A percentile compares a stretch with the other conserved stretches of the same genome.
phyloP scores from a whole-genome alignment of 345 rosid genomes.

The Gossypium anomalum region DNA sequence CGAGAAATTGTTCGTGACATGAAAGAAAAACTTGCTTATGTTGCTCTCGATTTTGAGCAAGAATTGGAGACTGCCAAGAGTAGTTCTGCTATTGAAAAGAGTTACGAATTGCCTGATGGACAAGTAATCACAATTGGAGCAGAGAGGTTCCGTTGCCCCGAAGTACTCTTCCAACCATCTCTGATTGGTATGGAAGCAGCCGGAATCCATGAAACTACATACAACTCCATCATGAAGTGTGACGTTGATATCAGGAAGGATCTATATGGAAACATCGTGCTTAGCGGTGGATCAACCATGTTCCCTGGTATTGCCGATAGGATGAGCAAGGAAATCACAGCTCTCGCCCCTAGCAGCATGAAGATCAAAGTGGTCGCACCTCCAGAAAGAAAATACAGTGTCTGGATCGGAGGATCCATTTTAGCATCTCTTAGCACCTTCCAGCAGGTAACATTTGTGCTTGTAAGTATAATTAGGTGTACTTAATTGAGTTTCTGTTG shows the following conservation, averaged over 20 bases:
- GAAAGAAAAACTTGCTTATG: background rate
- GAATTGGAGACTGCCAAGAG: background rate
- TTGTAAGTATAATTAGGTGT: background rate
- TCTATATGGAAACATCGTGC: background rate
- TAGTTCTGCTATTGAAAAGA: background rate
- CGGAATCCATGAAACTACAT: background rate
- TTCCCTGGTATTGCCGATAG: no score
- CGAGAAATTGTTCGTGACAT: background rate
- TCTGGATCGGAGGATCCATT: background rate
- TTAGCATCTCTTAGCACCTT: conserved; percentile 6
- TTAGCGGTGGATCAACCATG: background rate
- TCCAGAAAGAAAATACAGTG: background rate
- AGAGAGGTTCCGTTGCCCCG: background rate
- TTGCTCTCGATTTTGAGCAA: background rate
- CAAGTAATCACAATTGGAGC: background rate
- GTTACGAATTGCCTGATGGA: background rate
- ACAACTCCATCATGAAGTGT: background rate
- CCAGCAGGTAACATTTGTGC: conserved; percentile 1
- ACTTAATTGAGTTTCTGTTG: background rate
- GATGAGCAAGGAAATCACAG: background rate
- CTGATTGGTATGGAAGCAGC: background rate
- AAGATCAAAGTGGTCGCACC: conserved; percentile 6
- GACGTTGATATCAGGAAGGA: background rate
- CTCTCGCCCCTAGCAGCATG: conserved; percentile 3
- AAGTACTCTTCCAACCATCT: background rate